Evolutionary conservation across 2,329 filamentous ascomycete genomes (phyloP), one percentile per base, ranked within the genome.

Genomic region (Phyllosticta citriasiana): DNA sequence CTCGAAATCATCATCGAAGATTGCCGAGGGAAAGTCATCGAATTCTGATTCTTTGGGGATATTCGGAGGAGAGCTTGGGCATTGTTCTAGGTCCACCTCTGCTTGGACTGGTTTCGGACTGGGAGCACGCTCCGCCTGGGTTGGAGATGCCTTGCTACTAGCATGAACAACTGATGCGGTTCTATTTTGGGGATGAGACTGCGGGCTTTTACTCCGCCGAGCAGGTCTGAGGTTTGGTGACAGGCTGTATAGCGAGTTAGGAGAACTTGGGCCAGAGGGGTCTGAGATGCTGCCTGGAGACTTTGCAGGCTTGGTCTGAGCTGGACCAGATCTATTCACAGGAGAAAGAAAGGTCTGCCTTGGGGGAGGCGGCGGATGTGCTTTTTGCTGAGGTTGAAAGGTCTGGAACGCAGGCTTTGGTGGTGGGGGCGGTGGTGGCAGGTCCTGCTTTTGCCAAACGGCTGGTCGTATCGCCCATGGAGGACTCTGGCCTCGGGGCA

Each of bases 381-480:
- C 30, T 47, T 22, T 52, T 57, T 55, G 53, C 40, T 25, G 27
- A 61, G 53, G 63, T 10, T 51, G 25, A 16, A 53, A 54, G 16
- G 25, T 54, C n/a, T 55, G 60, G 53, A 68, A 65, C 30, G 66
- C 57, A 16, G 62, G 56, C 51, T 65, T 62, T 22, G 53, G 57
- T n/a, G 62, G 63, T 12, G 66, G 64, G 9, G 65, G 63, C 27
- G 63, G 64, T 27, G 66, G 66, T 40, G 55, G 47, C 8, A 40
- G 47, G 7, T 62, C 27, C 55, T 72, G 70, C 65, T 77, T 78
- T 61, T 77, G 76, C 78, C 78, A 80, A 63, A 80, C 75, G 16
- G 78, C 73, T 19, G 78, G 78, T 62, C 78, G 69, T 55, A 79
- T 72, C 55, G 71, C 73, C 68, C 76, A 75, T 2, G 77, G 60